phyloP scores from a whole-genome alignment of 1,284 basidiomycete species.

The Phlebopus sp. region DNA sequence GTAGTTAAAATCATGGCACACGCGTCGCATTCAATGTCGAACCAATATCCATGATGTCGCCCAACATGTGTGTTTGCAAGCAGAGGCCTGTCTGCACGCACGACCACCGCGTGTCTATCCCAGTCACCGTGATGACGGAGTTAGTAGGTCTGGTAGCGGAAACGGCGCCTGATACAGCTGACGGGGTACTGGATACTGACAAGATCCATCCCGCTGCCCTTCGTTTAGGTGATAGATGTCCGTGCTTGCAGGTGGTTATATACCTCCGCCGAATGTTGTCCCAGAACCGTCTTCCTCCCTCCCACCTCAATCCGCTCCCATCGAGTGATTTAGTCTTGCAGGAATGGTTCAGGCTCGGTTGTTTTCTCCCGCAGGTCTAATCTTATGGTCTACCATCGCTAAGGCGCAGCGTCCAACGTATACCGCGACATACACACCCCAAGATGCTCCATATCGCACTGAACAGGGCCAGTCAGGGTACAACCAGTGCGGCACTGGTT shows the following conservation, averaged over 20 bases:
- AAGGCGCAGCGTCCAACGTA: conserved; percentile 33
- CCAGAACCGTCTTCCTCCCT: conserved; percentile 7
- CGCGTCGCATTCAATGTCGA: no score
- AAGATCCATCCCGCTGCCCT: conserved; percentile 10
- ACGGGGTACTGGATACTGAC: conserved; percentile 7
- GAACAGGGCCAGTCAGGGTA: conserved; percentile 65
- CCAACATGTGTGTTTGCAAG: not conserved
- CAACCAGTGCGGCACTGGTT: conserved; percentile 59
- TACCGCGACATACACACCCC: conserved; percentile 37
- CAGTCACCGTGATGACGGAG: conserved; percentile 7
- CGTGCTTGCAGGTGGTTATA: conserved; percentile 25
- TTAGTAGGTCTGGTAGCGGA: not conserved
- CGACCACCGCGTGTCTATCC: conserved; percentile 16
- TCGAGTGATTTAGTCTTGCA: conserved; percentile 7
- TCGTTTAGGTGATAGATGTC: conserved; percentile 22
- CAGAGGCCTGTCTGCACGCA: conserved; percentile 1
- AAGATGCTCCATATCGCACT: conserved; percentile 29
- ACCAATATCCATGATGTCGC: no score
- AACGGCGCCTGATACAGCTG: conserved; percentile 6
- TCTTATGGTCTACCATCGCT: conserved; percentile 19
- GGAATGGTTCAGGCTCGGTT: conserved; percentile 18
- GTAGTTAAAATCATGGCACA: no score
- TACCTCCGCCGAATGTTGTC: conserved; percentile 10
- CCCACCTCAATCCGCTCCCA: conserved; percentile 5
- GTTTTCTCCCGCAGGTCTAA: conserved; percentile 20